These are phyloP conservation scores for Novymonas esmeraldas DNA, from an alignment of 208 protist species.

Conservation along the genomic window DNA sequence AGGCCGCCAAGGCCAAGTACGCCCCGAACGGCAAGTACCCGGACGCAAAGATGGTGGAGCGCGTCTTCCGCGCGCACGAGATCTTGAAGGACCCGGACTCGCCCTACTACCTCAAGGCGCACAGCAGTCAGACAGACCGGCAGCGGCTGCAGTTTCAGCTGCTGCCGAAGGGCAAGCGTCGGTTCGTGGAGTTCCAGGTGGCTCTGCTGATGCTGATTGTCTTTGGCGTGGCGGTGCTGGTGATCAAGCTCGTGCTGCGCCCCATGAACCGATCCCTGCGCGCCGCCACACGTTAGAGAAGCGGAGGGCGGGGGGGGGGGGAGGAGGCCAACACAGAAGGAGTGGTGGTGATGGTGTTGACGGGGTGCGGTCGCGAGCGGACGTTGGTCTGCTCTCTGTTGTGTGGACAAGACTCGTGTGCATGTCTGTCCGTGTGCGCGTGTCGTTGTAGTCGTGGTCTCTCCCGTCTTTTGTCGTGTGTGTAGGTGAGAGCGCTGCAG, in stretches of 20 bases:
- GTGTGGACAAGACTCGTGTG: no score
- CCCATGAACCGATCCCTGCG: conserved; percentile 72
- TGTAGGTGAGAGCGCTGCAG: no score
- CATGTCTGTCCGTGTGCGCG: no score
- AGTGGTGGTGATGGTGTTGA: no score
- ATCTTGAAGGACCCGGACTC: conserved; percentile 84
- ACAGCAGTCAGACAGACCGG: conserved; percentile 68
- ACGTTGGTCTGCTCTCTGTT: no score
- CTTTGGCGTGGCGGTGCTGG: conserved; percentile 43
- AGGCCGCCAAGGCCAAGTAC: conserved; percentile 61
- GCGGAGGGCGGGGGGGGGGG: background rate
- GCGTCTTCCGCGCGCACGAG: conserved; percentile 77
- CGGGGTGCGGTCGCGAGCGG: no score
- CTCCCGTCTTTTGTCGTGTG: no score
- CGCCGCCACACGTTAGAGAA: conserved; percentile 60
- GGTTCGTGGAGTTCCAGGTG: conserved; percentile 70
- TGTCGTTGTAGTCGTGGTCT: no score
- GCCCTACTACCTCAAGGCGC: conserved; percentile 81
- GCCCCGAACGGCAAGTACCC: conserved; percentile 61
- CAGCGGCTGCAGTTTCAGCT: conserved; percentile 86
- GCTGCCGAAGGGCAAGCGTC: conserved; percentile 71
- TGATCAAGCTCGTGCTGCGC: conserved; percentile 60
- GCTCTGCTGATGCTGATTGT: conserved; percentile 54
- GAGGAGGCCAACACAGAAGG: no score
- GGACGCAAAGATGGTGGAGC: conserved; percentile 78